These are phyloP conservation scores for Myochromella boudieri DNA, from an alignment of 768 basidiomycete genomes.

Conservation along the genomic window DNA sequence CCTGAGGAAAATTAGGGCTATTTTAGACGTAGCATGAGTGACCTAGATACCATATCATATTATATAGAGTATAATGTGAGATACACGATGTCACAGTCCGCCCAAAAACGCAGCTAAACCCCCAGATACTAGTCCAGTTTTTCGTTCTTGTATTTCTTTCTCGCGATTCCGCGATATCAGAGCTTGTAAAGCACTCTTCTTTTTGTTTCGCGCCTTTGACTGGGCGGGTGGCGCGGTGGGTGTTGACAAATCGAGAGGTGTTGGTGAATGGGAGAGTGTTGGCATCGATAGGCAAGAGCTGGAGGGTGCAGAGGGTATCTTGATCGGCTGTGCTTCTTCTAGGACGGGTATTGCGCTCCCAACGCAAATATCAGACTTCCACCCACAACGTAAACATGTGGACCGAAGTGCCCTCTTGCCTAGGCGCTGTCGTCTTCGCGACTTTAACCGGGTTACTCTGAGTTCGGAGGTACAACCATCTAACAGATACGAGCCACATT, in stretches of 20 bases:
- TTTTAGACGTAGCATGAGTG: background rate
- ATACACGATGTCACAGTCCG: constrained; percentile 27
- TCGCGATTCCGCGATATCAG: constrained; percentile 64
- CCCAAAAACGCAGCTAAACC: constrained; percentile 58
- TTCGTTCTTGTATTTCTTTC: constrained; percentile 42
- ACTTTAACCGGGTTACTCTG: constrained; percentile 30
- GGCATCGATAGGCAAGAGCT: constrained; percentile 11
- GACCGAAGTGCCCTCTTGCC: constrained; percentile 20
- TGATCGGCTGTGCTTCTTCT: too few species aligned
- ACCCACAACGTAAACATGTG: constrained; percentile 32
- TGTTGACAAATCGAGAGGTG: background rate
- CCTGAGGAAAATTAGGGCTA: background rate
- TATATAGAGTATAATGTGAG: background rate
- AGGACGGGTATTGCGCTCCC: too few species aligned
- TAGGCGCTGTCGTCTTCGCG: constrained; percentile 19
- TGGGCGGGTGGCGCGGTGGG: constrained; percentile 8
- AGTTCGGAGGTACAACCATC: constrained; percentile 37
- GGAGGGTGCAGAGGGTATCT: constrained; percentile 1
- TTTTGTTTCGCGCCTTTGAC: constrained; percentile 45
- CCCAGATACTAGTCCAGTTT: constrained; percentile 22
- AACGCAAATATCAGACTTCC: constrained; percentile 18
- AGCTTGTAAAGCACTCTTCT: constrained; percentile 57
- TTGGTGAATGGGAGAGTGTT: constrained; percentile 7
- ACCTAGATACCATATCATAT: background rate
- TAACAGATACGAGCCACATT: constrained; percentile 53